phyloP scores from a whole-genome alignment of 768 basidiomycete species.

The Collybiopsis luxurians region DNA sequence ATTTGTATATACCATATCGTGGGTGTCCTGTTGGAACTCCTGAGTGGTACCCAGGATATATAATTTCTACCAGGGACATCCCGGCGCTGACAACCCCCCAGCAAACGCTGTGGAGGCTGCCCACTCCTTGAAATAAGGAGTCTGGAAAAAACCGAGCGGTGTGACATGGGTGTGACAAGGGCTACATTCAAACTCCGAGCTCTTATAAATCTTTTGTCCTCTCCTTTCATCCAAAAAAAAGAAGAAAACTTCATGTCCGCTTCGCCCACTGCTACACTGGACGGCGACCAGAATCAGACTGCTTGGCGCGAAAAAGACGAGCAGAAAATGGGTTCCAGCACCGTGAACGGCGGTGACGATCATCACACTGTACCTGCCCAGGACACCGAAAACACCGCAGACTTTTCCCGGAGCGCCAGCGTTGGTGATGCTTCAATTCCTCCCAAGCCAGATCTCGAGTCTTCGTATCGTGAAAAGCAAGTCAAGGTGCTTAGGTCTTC shows the following conservation, averaged over 20 bases:
- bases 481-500: constrained; percentile 84
- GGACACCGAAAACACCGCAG: constrained; percentile 15
- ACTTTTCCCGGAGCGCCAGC: constrained; percentile 51
- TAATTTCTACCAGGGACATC: too few species aligned
- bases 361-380: neutral
- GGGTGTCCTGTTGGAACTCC: too few species aligned
- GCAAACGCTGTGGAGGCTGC: too few species aligned
- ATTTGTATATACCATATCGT: too few species aligned
- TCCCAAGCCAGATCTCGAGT: constrained; percentile 5
- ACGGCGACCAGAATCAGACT: constrained; percentile 1
- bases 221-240: too few species aligned
- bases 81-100: too few species aligned
- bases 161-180: too few species aligned
- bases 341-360: constrained; percentile 40
- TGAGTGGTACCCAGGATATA: too few species aligned
- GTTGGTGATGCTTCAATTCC: constrained; percentile 31
- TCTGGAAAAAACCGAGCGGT: too few species aligned
- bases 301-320: constrained; percentile 28
- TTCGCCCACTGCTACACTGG: neutral
- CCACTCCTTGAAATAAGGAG: too few species aligned
- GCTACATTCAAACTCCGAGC: too few species aligned
- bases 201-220: too few species aligned
- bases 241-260: neutral
- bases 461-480: constrained; percentile 61
- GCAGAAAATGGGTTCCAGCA: constrained; percentile 37